phyloP scores from a whole-genome alignment of 495 filamentous ascomycete genomes.

The Rhypophila decipiens region DNA sequence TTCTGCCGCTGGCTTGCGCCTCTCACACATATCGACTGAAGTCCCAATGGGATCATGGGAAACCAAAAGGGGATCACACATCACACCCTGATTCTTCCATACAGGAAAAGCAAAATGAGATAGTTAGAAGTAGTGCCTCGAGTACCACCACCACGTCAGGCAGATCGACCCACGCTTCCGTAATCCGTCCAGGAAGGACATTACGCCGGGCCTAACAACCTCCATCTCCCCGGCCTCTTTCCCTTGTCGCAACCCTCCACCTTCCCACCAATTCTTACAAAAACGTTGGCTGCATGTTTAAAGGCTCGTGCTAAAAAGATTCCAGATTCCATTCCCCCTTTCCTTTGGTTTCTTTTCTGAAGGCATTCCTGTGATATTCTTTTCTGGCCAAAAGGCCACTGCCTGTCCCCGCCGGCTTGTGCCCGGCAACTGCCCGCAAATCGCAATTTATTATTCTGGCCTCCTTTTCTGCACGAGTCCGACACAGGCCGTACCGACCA shows the following conservation, averaged over 20 bases:
- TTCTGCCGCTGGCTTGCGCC: constrained; percentile 9
- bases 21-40: neutral
- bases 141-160: constrained; percentile 15
- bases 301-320: too few species aligned
- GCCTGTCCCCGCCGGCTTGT: too few species aligned
- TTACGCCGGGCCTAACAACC: constrained; percentile 24
- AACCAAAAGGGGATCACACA: constrained; percentile 18
- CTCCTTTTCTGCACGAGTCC: too few species aligned
- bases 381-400: too few species aligned
- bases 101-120: neutral
- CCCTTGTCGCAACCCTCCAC: constrained; percentile 26
- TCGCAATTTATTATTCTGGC: too few species aligned
- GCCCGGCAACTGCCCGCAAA: too few species aligned
- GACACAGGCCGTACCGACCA: too few species aligned
- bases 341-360: too few species aligned
- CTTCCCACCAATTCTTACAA: constrained; percentile 20
- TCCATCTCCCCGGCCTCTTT: constrained; percentile 27
- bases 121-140: neutral
- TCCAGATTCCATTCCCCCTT: too few species aligned
- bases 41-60: neutral
- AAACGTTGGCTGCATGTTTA: too few species aligned
- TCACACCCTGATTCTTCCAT: constrained; percentile 7
- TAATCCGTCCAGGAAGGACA: neutral
- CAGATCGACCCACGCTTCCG: constrained; percentile 30
- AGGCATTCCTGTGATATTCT: too few species aligned